These are phyloP conservation scores for Sporothrix pallida DNA, from an alignment of 2,329 filamentous ascomycete genomes.

Conservation along the genomic window DNA sequence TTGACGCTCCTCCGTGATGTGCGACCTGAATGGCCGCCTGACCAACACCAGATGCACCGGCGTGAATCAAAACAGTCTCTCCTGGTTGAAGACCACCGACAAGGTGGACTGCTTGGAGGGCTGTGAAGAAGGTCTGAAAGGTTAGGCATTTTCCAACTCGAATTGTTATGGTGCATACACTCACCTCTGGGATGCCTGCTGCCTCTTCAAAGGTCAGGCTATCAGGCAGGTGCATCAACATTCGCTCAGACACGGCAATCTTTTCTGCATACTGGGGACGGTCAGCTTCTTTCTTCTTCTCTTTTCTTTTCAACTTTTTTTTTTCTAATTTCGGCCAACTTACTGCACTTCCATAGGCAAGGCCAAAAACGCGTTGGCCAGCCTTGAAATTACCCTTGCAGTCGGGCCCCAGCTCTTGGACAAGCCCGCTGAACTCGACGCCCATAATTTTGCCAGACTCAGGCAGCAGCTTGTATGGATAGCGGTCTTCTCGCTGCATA, in stretches of 20 bases:
- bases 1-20: slow-evolving; percentile 34
- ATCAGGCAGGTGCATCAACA: slow-evolving; percentile 42
- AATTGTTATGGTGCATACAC: neutral
- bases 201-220: slow-evolving; percentile 45
- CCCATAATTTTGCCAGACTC: slow-evolving; percentile 25
- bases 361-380: slow-evolving; percentile 23
- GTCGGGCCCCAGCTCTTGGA: slow-evolving; percentile 8
- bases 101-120: slow-evolving; percentile 43
- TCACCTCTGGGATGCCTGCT: slow-evolving; percentile 43
- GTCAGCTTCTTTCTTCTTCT: neutral
- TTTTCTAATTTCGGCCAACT: neutral
- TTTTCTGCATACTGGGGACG: slow-evolving; percentile 14
- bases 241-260: slow-evolving; percentile 25
- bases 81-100: slow-evolving; percentile 42
- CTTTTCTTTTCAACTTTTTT: too few species aligned
- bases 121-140: slow-evolving; percentile 40
- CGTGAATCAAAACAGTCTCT: slow-evolving; percentile 41
- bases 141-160: too few species aligned
- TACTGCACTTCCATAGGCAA: slow-evolving; percentile 24
- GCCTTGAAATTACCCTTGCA: slow-evolving; percentile 23
- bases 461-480: slow-evolving; percentile 23
- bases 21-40: slow-evolving; percentile 39
- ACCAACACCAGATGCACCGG: slow-evolving; percentile 41
- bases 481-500: slow-evolving; percentile 26
- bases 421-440: slow-evolving; percentile 24